Conservation (phyloP, 352 stramenopile genomes). For the Globisporangium acanthophoron region DNA sequence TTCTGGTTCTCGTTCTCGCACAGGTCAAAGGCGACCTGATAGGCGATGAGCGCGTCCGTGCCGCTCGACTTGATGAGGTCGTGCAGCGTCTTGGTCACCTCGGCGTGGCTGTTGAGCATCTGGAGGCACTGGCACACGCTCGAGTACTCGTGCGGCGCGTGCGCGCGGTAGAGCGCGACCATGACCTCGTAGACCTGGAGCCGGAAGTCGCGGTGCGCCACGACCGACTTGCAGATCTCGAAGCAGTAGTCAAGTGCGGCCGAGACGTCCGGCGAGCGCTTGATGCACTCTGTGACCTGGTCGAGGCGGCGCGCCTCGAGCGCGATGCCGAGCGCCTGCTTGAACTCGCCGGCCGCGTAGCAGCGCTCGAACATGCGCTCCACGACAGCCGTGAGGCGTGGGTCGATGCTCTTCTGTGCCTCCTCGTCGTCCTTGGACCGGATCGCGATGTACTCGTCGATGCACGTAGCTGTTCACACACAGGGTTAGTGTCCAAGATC, state of each 20-base stretch:
- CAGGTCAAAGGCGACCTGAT: constrained; percentile 98
- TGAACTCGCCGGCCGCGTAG: constrained; percentile 91
- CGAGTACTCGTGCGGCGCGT: constrained; percentile 62
- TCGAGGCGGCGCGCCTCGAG: constrained; percentile 93
- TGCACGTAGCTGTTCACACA: constrained; percentile 79
- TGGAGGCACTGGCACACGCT: constrained; percentile 86
- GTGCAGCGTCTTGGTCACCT: constrained; percentile 87
- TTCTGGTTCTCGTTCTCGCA: constrained; percentile 97
- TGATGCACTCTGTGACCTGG: constrained; percentile 90
- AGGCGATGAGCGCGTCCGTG: constrained; percentile 88
- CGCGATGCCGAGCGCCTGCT: constrained; percentile 96
- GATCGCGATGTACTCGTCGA: constrained; percentile 96
- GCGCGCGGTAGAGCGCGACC: constrained; percentile 72
- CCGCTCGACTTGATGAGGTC: constrained; percentile 72
- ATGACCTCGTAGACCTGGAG: constrained; percentile 93
- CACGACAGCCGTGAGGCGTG: constrained; percentile 93
- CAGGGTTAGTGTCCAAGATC: background rate
- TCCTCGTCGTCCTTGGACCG: constrained; percentile 73
- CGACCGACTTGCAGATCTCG: constrained; percentile 89
- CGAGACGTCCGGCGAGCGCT: constrained; percentile 64
- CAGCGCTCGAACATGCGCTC: constrained; percentile 98
- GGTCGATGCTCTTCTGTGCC: constrained; percentile 73
- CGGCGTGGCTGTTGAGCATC: constrained; percentile 76
- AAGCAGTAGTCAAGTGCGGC: constrained; percentile 91
- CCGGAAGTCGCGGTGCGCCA: constrained; percentile 92